Conservation (phyloP, 2,329 filamentous ascomycete species). For the Hypoxylon sp. region DNA sequence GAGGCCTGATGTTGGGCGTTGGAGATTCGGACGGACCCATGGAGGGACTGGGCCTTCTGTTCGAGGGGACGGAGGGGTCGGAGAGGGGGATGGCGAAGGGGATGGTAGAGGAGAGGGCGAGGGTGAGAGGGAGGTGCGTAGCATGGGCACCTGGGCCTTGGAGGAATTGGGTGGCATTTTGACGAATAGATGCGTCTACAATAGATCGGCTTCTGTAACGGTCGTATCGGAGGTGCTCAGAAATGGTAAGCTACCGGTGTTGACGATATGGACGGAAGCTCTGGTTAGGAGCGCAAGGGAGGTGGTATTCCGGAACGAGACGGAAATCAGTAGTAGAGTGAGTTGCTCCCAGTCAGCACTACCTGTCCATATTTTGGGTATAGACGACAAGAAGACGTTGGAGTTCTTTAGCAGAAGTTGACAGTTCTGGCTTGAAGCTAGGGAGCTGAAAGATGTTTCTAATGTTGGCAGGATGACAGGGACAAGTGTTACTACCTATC, state of each 20-base stretch:
- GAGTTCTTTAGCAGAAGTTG: slow-evolving; percentile 5
- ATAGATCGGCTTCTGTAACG: slow-evolving; percentile 3
- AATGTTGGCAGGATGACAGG: slow-evolving; percentile 9
- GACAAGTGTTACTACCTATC: slow-evolving; percentile 31
- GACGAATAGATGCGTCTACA: neutral
- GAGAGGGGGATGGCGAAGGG: slow-evolving; percentile 48
- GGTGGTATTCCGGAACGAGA: slow-evolving; percentile 14
- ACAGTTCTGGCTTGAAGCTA: neutral
- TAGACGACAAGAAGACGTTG: slow-evolving; percentile 3
- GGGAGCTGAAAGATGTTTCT: slow-evolving; percentile 1
- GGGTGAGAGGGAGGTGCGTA: slow-evolving; percentile 47
- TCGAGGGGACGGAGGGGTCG: slow-evolving; percentile 53
- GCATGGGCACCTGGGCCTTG: slow-evolving; percentile 64
- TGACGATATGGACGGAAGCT: slow-evolving; percentile 5
- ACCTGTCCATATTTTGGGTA: slow-evolving; percentile 32
- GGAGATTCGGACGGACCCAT: slow-evolving; percentile 53
- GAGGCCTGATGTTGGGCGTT: slow-evolving; percentile 41
- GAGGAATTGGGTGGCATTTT: slow-evolving; percentile 65
- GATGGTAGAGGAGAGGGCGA: slow-evolving; percentile 53
- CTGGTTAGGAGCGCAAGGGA: slow-evolving; percentile 12
- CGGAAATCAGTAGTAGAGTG: slow-evolving; percentile 16
- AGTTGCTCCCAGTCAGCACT: slow-evolving; percentile 20
- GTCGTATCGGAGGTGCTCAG: slow-evolving; percentile 15
- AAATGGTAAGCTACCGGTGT: slow-evolving; percentile 11
- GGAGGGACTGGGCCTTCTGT: slow-evolving; percentile 63